Percentiles rank a stretch among this genome's conserved stretches.
These are phyloP conservation scores for Cardamine chenopodiifolia DNA, from an alignment of 345 rosid species.

Conservation along the genomic window DNA sequence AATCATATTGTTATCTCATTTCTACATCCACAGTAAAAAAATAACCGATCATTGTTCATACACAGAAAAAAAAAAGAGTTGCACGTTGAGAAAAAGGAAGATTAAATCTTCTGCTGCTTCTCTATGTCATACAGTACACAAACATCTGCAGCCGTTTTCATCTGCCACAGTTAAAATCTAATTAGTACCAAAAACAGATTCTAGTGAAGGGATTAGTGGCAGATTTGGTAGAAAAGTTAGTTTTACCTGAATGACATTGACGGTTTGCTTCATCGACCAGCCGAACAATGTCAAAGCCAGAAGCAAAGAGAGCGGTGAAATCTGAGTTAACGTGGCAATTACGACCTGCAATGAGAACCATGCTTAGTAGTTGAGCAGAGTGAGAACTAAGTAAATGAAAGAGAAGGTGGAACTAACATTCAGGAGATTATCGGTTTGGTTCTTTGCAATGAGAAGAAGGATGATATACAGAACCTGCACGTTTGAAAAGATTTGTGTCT, in stretches of 20 bases:
- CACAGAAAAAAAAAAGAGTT: background rate
- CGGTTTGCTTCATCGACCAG: slow-evolving; percentile 78
- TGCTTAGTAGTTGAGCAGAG: background rate
- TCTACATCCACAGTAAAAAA: slow-evolving; percentile 29
- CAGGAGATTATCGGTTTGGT: slow-evolving; percentile 61
- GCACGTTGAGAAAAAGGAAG: slow-evolving; percentile 1
- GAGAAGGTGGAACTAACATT: slow-evolving; percentile 52
- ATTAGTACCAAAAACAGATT: slow-evolving; percentile 11
- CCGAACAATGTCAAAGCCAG: slow-evolving; percentile 71
- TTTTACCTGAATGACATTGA: slow-evolving; percentile 84
- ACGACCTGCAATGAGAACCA: slow-evolving; percentile 54
- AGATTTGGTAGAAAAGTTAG: background rate
- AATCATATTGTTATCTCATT: slow-evolving; percentile 28
- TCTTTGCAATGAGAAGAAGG: slow-evolving; percentile 75
- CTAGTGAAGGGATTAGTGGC: background rate
- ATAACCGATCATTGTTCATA: background rate
- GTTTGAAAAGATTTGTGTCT: background rate
- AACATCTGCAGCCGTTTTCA: slow-evolving; percentile 91
- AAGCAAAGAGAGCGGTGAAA: slow-evolving; percentile 59
- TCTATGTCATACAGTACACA: slow-evolving; percentile 82
- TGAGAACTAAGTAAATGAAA: background rate
- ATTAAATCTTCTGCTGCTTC: slow-evolving; percentile 59
- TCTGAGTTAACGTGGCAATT: slow-evolving; percentile 46
- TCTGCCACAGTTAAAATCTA: slow-evolving; percentile 45
- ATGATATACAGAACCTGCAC: slow-evolving; percentile 84